Conservation (phyloP, 768 basidiomycete genomes). For the Hypholoma fasciculare region DNA sequence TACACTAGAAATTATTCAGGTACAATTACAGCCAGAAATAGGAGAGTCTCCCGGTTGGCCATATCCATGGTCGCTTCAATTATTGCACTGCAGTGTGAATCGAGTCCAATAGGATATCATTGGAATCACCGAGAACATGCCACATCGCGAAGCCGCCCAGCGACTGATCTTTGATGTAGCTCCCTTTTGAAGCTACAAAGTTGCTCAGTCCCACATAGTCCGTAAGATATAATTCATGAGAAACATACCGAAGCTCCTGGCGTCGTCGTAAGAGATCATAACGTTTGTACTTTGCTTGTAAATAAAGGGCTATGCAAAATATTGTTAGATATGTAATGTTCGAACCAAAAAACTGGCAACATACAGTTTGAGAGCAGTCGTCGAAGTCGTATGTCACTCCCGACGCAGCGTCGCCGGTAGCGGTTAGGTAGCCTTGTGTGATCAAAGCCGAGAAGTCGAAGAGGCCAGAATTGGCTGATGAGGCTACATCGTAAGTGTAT, state of each 20-base stretch:
- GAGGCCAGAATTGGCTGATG: conserved; percentile 35
- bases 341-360: conserved; percentile 14
- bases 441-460: conserved; percentile 61
- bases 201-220: neutral
- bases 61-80: neutral
- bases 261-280: conserved; percentile 67
- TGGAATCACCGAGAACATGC: conserved; percentile 55
- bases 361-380: conserved; percentile 67
- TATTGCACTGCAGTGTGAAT: conserved; percentile 35
- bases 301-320: conserved; percentile 51
- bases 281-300: conserved; percentile 50
- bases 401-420: conserved; percentile 36
- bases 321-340: neutral
- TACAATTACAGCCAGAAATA: neutral
- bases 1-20: neutral
- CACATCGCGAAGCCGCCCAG: conserved; percentile 65
- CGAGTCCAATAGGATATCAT: conserved; percentile 50
- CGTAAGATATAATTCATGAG: neutral
- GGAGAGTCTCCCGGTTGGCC: neutral
- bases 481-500: neutral
- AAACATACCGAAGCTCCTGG: conserved; percentile 47
- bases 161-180: conserved; percentile 47
- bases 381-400: conserved; percentile 55
- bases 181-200: conserved; percentile 45
- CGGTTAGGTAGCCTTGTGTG: conserved; percentile 44